Base-by-base conservation (phyloP, 257 asterid genomes). In the Fraxinus excelsior region DNA sequence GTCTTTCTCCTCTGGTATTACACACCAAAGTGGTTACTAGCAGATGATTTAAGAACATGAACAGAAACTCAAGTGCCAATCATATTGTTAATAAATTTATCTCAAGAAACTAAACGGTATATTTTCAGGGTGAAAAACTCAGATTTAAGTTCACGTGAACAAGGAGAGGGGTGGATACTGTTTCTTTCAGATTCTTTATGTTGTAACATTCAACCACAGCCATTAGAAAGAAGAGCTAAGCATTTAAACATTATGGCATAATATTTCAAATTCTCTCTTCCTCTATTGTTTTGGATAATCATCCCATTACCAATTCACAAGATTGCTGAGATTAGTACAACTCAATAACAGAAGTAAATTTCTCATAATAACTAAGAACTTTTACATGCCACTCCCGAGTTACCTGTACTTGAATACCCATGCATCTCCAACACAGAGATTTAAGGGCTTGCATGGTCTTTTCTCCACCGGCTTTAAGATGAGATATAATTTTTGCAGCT, bases 321-420 rank as follows among this genome's bases (percentile, higher is more conserved):
- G 70, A 25, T 58, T 66, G 62, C 66, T 46, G 78, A 70, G 72
- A 69, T 68, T 38, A 58, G 46, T n/a, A 14, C 21, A 53, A 38
- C 71, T 71, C 19, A 65, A 46, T 42, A 7, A 71, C 19, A 8
- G 9, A 71, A 19, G 9, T 13, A 40, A 19, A 71, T 42, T 2
- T 49, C 31, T 13, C 32, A 73, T 37, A 31, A 65, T 46, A 81
- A 73, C 14, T 23, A 69, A 67, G 23, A 34, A 16, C 25, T 31
- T 69, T 38, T 13, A 16, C 19, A 66, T 19, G 5, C 67, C 66
- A 38, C 75, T 67, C 67, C 75, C 69, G 70, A 74, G 69, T 78
- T 95, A 96, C 99, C 98, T 96, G 97, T 65, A 84, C 98, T 86
- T 90, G 97, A 82, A 96, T 88, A 67, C 98, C 96, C 93, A 90